Evolutionary conservation across 805 yeast genomes (phyloP).

Genomic region (Martiniozyma abietophila): DNA sequence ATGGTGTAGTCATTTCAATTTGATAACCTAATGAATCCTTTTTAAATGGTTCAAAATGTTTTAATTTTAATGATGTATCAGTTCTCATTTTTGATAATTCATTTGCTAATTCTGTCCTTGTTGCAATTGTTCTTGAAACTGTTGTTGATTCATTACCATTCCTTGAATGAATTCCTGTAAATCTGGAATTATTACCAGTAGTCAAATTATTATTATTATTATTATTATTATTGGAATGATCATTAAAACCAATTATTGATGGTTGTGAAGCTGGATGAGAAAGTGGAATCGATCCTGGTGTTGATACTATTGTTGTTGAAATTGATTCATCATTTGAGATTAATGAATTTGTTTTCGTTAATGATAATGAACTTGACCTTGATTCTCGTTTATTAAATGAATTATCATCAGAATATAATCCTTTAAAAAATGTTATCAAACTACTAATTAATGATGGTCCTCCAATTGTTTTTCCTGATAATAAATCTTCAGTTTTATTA

Average conservation of each 20-base stretch:
- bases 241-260: no score
- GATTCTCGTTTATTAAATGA: slow-evolving; percentile 2
- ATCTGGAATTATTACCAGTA: no score
- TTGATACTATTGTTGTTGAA: slow-evolving; percentile 1
- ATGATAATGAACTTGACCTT: slow-evolving; percentile 1
- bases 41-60: not conserved
- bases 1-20: slow-evolving; percentile 14
- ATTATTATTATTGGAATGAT: no score
- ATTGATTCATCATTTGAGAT: not conserved
- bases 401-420: no score
- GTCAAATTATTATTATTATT: no score
- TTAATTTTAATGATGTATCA: not conserved
- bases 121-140: slow-evolving; percentile 10
- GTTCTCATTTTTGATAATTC: slow-evolving; percentile 7
- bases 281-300: no score
- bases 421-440: no score
- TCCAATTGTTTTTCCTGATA: no score
- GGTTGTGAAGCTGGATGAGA: no score
- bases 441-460: no score
- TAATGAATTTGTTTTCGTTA: no score
- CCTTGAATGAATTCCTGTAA: not conserved
- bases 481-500: slow-evolving; percentile 2
- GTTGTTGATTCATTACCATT: no score
- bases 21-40: slow-evolving; percentile 3
- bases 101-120: slow-evolving; percentile 6